These are phyloP conservation scores for Pezicula neosporulosa DNA, from an alignment of 2,329 filamentous ascomycete genomes.

Conservation along the genomic window DNA sequence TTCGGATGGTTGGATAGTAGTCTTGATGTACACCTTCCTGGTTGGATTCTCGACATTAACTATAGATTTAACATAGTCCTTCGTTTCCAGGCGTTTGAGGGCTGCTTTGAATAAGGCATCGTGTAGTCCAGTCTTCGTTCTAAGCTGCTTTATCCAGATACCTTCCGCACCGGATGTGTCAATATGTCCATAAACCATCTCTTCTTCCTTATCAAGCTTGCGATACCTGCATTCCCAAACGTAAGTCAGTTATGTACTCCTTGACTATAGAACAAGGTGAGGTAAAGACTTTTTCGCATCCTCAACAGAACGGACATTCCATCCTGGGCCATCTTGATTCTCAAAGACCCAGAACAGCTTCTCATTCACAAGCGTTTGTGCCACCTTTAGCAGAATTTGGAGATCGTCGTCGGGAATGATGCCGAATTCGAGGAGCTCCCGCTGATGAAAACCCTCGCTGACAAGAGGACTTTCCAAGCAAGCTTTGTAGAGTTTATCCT, in stretches of 20 bases:
- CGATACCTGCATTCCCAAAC: constrained; percentile 44
- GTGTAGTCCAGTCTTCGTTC: constrained; percentile 76
- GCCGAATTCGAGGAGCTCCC: constrained; percentile 53
- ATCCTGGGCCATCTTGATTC: constrained; percentile 43
- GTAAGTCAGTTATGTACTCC: background rate
- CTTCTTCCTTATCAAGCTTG: constrained; percentile 68
- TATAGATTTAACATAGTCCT: constrained; percentile 77
- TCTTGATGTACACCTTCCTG: constrained; percentile 95
- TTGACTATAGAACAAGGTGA: background rate
- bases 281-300: constrained; percentile 57
- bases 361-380: constrained; percentile 57
- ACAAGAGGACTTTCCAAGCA: constrained; percentile 12
- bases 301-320: constrained; percentile 55
- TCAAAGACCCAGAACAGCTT: constrained; percentile 52
- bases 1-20: constrained; percentile 78
- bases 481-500: constrained; percentile 19
- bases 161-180: constrained; percentile 82
- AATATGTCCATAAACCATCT: constrained; percentile 83
- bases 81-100: constrained; percentile 79
- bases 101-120: constrained; percentile 77
- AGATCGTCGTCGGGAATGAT: constrained; percentile 56
- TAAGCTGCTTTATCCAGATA: constrained; percentile 87
- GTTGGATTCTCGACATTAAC: constrained; percentile 88
- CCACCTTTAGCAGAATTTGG: constrained; percentile 48
- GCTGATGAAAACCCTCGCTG: constrained; percentile 46